Percentiles rank a stretch among this genome's conserved stretches.
Evolutionary conservation across 805 yeast genomes (phyloP).

Genomic region (Cyberlindnera euphorbiiphila): DNA sequence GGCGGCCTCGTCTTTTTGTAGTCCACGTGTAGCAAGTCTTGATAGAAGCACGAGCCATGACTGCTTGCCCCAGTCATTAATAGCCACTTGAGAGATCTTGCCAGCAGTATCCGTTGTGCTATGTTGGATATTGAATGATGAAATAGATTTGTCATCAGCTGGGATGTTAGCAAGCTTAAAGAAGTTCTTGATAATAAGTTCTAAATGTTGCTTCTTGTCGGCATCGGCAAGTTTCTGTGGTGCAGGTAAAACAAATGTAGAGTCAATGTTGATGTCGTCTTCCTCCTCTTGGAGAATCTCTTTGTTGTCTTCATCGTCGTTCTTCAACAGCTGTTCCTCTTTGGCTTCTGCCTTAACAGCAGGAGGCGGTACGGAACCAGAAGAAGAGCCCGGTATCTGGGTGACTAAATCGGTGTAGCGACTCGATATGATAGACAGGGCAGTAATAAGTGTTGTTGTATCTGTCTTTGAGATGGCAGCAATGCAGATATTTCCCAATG

Average conservation of each 20-base stretch:
- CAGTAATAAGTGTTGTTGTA: constrained; percentile 52
- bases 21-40: constrained; percentile 80
- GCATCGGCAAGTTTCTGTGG: constrained; percentile 51
- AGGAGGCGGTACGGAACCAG: constrained; percentile 1
- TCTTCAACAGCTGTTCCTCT: constrained; percentile 20
- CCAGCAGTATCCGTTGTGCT: constrained; percentile 20
- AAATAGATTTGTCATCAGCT: constrained; percentile 17
- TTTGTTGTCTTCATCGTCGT: constrained; percentile 27
- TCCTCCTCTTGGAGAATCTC: constrained; percentile 18
- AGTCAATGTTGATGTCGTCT: constrained; percentile 36
- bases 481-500: constrained; percentile 60
- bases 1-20: constrained; percentile 33
- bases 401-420: constrained; percentile 50
- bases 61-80: constrained; percentile 53
- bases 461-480: constrained; percentile 59
- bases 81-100: constrained; percentile 31
- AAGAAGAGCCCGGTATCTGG: constrained; percentile 15
- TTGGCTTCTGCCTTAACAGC: constrained; percentile 30
- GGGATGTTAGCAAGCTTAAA: constrained; percentile 42
- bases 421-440: constrained; percentile 63
- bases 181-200: constrained; percentile 55
- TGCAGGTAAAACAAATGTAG: constrained; percentile 50
- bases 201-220: constrained; percentile 55
- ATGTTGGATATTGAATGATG: constrained; percentile 21
- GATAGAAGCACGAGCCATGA: constrained; percentile 77